Evolutionary conservation across 768 basidiomycete genomes (phyloP), one percentile per base, ranked within the genome.

Genomic region (Inosperma sp.): DNA sequence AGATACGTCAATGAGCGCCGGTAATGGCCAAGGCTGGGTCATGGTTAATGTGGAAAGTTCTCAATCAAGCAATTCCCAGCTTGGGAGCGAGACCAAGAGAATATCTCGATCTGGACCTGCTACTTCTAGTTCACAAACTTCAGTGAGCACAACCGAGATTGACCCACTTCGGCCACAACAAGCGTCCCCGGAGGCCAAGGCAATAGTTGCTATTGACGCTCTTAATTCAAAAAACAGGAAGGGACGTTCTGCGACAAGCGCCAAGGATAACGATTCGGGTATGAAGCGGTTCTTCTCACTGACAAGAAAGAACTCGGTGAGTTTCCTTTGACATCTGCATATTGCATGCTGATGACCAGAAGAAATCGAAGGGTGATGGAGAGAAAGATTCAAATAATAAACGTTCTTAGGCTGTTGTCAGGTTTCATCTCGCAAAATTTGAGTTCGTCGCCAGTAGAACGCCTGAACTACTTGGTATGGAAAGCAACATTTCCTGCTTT

Each of bases 201-300:
- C 82, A 7, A 80, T 85, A 47, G 81, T 77, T 5, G 73, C 82
- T 51, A 68, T 84, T 36, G 83, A 84, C 45, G 76, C 78, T 5
- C 67, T 81, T 49, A 78, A 81, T 21, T 71, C 73, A 27, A 79
- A 76, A 62, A 66, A 68, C 36, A 74, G 67, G 57, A 65, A 65
- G 29, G 64, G 52, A 17, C 46, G 62, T 33, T 52, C 62, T 7
- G 62, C 30, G 21, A 46, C 21, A n/a, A 21, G 19, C 17, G 17
- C 62, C 39, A 57, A 60, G 29, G 53, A 61, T n/a, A 53, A 51
- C 45, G 59, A 49, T 16, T 57, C 57, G 23, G 52, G 64, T 35
- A 58, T 71, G 29, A 66, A 64, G 29, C 65, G 71, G 35, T 67
- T 76, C 54, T 73, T 76, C 46, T 68, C 72, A 16, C 44, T 73